Base-by-base conservation (phyloP, 208 protist species). In the Leishmania martiniquensis region DNA sequence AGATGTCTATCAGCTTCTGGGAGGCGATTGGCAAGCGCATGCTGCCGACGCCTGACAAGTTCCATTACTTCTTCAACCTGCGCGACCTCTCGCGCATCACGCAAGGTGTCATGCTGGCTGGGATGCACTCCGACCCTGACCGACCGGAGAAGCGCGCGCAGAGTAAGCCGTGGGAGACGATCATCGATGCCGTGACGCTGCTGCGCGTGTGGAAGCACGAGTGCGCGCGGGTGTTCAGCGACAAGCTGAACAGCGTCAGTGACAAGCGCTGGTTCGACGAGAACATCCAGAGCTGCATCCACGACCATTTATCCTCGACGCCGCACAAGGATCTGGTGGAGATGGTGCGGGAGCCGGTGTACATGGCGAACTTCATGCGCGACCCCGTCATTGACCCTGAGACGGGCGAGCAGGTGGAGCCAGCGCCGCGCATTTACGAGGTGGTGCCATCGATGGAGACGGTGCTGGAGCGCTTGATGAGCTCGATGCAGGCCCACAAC, bases 31-130 rank as follows among this genome's bases (percentile, higher is more conserved):
- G 87, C 49, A 93, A 91, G 78, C 97, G 95, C 75, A 98, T 99
- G 96, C 86, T 99, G 47, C 98, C 98, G 60, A 99, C 98, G 2
- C 98, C 98, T 25, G 94, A 97, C 73, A 99, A 99, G 88, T 99
- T 99, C 86, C 98, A 99, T 86, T 99, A 99, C 93, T 94, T 99
- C 71, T 99, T 99, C 90, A 99, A 99, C 90, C 89, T 99, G 83
- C 93, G 98, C 72, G 98, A 99, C 75, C 88, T 99, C 12, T 98
- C 96, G 9, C 90, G 91, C 51, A 98, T 99, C 62, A 99, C 98
- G 72, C 94, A 99, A 80, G 98, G 98, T 78, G 88, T 99, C 59
- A 95, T 99, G 87, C 87, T 95, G 54, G 87, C 94, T 4, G 91
- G 91, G 67, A 96, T 97, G 90, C 87, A 88, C 81, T 77, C 87